Base-by-base conservation (phyloP, 305 asterid species). In the Lippia alba region DNA sequence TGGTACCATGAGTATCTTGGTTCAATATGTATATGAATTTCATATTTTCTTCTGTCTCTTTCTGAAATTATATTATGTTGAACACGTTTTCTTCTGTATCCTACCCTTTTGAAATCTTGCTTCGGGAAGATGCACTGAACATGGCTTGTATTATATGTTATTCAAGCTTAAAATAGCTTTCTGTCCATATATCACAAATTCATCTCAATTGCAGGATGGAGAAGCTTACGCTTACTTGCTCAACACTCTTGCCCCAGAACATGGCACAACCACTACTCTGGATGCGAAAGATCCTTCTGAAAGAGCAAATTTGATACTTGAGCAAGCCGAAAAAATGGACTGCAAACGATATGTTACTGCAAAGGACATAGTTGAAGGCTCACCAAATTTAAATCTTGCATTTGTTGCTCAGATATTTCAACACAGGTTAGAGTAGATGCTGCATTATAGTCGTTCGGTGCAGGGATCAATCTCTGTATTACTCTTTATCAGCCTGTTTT, bases 231-330 rank as follows among this genome's bases (percentile, higher is more conserved):
- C 91, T 77, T 84, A 84, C 84, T 79, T 94, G 92, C 94, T 94
- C 51, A 91, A 94, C 79, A 89, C 94, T 64, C 91, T 94, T 62
- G 97, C 97, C 40, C 99, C 99, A 4, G 99, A 91, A 82, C 86
- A 79, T 66, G 83, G 87, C 61, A 84, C 91, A 33, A 83, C 85
- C 4, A 14, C 70, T 15, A 80, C 86, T 61, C 74, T 91, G 69
- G 92, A 88, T 1, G 68, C 84, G 58, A 86, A 80, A 66, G 96
- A 94, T 86, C 96, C 96, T 32, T 77, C 81, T 69, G 92, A 84
- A 82, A 85, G 96, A 75, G 99, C 97, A 71, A 85, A 73, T 30
- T 39, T 91, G 88, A 83, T 94, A 77, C 83, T 94, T 69, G 91
- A 94, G 77, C 99, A 94, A 77, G 99, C 97, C 56, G 99, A 91